A percentile compares a stretch with the other conserved stretches of the same genome.
These are phyloP conservation scores for Trichosporon asahii DNA, from an alignment of 1,284 basidiomycete species.

Conservation along the genomic window DNA sequence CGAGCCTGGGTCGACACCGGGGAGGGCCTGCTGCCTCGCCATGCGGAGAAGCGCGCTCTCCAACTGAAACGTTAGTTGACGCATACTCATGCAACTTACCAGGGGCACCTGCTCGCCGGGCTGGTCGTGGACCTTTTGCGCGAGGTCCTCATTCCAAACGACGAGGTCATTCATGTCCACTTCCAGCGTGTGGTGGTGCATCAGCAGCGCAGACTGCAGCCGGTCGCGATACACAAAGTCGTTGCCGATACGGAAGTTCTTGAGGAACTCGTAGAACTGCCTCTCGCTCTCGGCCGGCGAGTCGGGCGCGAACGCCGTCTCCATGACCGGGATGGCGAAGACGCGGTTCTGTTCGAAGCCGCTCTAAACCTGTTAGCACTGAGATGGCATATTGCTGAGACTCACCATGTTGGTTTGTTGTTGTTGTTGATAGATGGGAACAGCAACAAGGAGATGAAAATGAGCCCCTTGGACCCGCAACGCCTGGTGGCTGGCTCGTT, in stretches of 20 bases:
- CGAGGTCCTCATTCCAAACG: conserved; percentile 89
- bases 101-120: conserved; percentile 87
- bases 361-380: conserved; percentile 47
- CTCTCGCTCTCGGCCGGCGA: conserved; percentile 74
- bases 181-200: conserved; percentile 88
- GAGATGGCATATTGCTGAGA: neutral
- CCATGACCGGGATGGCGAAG: conserved; percentile 72
- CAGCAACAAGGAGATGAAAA: neutral
- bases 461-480: neutral
- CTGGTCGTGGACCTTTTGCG: conserved; percentile 80
- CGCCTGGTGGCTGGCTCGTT: neutral
- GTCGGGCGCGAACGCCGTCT: conserved; percentile 59
- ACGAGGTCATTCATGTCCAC: conserved; percentile 87
- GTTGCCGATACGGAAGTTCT: conserved; percentile 78
- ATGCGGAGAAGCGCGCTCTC: conserved; percentile 81
- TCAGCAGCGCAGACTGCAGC: conserved; percentile 78
- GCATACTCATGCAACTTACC: conserved; percentile 55
- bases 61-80: conserved; percentile 59
- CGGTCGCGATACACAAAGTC: conserved; percentile 91
- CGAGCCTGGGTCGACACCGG: conserved; percentile 54
- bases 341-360: conserved; percentile 74
- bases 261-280: conserved; percentile 76
- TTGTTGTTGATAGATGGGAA: conserved; percentile 4
- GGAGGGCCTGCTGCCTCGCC: conserved; percentile 74
- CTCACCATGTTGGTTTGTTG: conserved; percentile 9